Conservation (phyloP, 352 stramenopile genomes). For the Phytophthora quininea region DNA sequence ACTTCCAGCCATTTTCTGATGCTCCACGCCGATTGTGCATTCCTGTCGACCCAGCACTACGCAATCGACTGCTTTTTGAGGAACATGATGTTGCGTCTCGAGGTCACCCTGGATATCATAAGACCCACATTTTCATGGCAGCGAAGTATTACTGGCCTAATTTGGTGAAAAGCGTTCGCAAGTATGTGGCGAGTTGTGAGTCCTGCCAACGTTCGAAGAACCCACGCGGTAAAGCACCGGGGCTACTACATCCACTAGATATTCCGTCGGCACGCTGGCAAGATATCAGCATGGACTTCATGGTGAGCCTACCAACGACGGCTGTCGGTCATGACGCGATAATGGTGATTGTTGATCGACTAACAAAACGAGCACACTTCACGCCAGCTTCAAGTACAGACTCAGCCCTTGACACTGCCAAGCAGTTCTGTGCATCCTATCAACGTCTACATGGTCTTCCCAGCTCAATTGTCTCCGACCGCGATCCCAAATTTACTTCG, state of each 20-base stretch:
- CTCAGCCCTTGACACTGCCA: background rate
- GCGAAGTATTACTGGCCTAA: slow-evolving; percentile 10
- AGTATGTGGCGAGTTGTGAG: slow-evolving; percentile 19
- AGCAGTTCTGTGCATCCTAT: slow-evolving; percentile 13
- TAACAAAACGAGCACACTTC: slow-evolving; percentile 22
- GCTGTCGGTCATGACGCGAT: slow-evolving; percentile 7
- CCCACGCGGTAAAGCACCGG: slow-evolving; percentile 1
- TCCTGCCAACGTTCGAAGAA: slow-evolving; percentile 20
- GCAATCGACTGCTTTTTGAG: slow-evolving; percentile 16
- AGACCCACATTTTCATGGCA: slow-evolving; percentile 13
- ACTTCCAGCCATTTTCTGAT: slow-evolving; percentile 13
- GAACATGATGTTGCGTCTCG: slow-evolving; percentile 8
- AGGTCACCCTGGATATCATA: slow-evolving; percentile 14
- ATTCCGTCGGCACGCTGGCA: slow-evolving; percentile 5
- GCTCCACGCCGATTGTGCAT: slow-evolving; percentile 13
- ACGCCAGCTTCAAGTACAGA: slow-evolving; percentile 1
- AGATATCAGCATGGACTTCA: slow-evolving; percentile 28
- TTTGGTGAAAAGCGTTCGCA: slow-evolving; percentile 7
- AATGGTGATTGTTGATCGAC: slow-evolving; percentile 13
- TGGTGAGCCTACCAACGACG: slow-evolving; percentile 5
- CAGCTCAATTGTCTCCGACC: slow-evolving; percentile 6
- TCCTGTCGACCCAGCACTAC: slow-evolving; percentile 1
- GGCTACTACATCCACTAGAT: slow-evolving; percentile 11
- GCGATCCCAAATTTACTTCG: slow-evolving; percentile 7
- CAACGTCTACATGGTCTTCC: background rate